A percentile compares a stretch with the other conserved stretches of the same genome.
These are phyloP conservation scores for Trichoderma arundinaceum DNA, from an alignment of 2,329 filamentous ascomycete species.

Conservation along the genomic window DNA sequence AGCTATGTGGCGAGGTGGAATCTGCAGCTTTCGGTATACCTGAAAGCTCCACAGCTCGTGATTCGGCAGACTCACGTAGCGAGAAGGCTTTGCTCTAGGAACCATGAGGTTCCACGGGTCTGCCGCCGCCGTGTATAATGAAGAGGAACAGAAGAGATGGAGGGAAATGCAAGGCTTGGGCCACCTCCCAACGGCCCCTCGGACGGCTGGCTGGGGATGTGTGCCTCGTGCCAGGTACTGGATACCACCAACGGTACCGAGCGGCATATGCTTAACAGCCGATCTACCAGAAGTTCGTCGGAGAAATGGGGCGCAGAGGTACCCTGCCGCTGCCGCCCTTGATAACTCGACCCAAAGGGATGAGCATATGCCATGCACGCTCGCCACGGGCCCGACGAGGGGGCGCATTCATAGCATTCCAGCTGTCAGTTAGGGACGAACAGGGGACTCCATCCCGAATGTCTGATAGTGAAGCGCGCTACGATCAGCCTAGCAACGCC, in stretches of 20 bases:
- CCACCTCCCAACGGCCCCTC: slow-evolving; percentile 1
- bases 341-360: slow-evolving; percentile 10
- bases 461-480: slow-evolving; percentile 22
- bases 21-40: background rate
- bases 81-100: background rate
- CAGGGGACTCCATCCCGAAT: slow-evolving; percentile 3
- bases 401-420: slow-evolving; percentile 12
- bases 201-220: slow-evolving; percentile 17
- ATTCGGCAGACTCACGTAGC: slow-evolving; percentile 7
- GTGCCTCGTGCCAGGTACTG: background rate
- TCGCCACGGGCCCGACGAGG: slow-evolving; percentile 5
- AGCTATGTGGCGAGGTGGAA: background rate
- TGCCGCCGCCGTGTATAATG: slow-evolving; percentile 4
- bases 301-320: background rate
- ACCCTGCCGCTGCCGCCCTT: slow-evolving; percentile 15
- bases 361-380: background rate
- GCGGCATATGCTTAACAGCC: background rate
- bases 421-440: background rate
- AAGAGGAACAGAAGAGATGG: slow-evolving; percentile 2
- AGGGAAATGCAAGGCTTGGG: slow-evolving; percentile 13
- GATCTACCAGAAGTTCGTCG: slow-evolving; percentile 1
- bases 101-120: slow-evolving; percentile 2
- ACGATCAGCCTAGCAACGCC: slow-evolving; percentile 18
- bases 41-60: slow-evolving; percentile 9
- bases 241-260: background rate